Evolutionary conservation across 768 basidiomycete species (phyloP).

Genomic region (Lactifluus piperatus): DNA sequence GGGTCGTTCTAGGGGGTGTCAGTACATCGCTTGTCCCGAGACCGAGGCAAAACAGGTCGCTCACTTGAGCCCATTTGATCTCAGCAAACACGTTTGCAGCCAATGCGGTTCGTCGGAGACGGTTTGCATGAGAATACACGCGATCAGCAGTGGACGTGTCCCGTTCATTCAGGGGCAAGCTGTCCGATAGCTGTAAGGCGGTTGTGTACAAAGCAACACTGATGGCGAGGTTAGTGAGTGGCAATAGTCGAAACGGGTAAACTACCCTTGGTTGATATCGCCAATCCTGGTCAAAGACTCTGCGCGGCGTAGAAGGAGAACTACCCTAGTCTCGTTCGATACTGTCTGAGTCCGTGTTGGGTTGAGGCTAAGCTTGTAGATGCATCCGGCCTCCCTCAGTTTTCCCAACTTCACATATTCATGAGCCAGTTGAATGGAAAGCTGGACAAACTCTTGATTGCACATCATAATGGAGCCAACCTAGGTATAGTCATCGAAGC

Average conservation of each 20-base stretch:
- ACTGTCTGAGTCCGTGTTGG: constrained; percentile 36
- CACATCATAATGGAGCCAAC: background rate
- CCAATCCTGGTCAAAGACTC: constrained; percentile 55
- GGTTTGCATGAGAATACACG: constrained; percentile 48
- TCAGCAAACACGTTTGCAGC: constrained; percentile 62
- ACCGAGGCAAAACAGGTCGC: background rate
- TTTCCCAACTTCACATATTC: constrained; percentile 80
- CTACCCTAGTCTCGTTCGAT: constrained; percentile 43
- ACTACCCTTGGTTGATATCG: constrained; percentile 51
- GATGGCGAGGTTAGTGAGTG: background rate
- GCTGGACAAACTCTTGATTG: constrained; percentile 47
- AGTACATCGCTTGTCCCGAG: background rate
- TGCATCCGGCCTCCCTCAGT: constrained; percentile 48
- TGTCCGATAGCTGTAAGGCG: constrained; percentile 41
- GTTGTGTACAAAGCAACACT: constrained; percentile 53
- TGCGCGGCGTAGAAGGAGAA: constrained; percentile 57
- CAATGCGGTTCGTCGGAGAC: constrained; percentile 61
- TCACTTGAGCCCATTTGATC: constrained; percentile 60
- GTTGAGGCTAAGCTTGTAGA: constrained; percentile 53
- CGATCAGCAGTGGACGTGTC: constrained; percentile 42
- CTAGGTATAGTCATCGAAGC: constrained; percentile 12
- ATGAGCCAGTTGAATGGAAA: constrained; percentile 64
- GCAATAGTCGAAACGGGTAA: background rate
- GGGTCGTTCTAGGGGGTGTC: constrained; percentile 46
- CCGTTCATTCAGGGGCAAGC: constrained; percentile 37